Evolutionary conservation across 805 yeast genomes (phyloP), one percentile per base, ranked within the genome.

Genomic region (Sugiyamaella smithiae): DNA sequence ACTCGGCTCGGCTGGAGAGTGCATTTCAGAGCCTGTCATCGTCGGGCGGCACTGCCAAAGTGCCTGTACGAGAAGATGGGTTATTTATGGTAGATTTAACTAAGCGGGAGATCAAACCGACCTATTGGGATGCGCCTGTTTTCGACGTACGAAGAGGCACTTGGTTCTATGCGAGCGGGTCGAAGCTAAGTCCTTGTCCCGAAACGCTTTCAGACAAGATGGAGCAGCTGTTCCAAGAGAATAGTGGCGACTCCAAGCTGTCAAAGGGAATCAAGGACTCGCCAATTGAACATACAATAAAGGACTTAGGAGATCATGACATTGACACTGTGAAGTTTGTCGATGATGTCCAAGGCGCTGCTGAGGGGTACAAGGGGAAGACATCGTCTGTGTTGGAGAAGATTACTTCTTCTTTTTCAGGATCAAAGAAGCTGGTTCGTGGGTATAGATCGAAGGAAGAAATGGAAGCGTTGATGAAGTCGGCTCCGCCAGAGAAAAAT

Each of bases 111-210:
- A 64, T 90, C 58, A 55, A 67, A 2, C 95, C 98, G 0, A 76
- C 82, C 0, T 91, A 82, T 63, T 91, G 97, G 97, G 81, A 80
- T 5, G 97, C 97, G 1, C 93, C 97, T 0, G 68, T 71, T 0
- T 91, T 82, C 61, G 89, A 86, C 51, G 84, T 91, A 1, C 72
- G 96, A 40, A 69, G 97, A 47, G 96, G 96, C 1, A 64, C 81
- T 1, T 91, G 98, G 98, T 88, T 88, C 62, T 67, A 72, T 31
- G 62, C 75, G 7, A 77, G 77, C 44, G 79, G 80, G 0, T 52
- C 59, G 41, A 54, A 60, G 31, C 50, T 64, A 23, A 59, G 60
- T 4, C 95, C 95, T 0, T 66, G 88, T 23, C 59, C 72, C 7
- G 69, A 70, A 1, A 65, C 67, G 1, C 50, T 82, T 4, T 71